phyloP scores from a whole-genome alignment of 2,329 filamentous ascomycete genomes.

The Truncatella angustata region DNA sequence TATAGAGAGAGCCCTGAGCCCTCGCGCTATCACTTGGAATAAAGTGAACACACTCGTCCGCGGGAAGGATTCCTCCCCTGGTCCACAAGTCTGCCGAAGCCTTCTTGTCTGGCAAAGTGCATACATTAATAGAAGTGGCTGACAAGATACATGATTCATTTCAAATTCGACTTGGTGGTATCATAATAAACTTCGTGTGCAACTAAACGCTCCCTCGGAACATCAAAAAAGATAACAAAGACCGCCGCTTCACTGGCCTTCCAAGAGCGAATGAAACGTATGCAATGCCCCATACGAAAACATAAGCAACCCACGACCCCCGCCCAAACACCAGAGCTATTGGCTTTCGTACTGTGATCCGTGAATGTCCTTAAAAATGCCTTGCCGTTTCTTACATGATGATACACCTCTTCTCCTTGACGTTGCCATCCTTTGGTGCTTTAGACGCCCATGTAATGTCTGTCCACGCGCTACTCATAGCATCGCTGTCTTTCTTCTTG shows the following conservation, averaged over 20 bases:
- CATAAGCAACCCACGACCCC: background rate
- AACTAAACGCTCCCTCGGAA: background rate
- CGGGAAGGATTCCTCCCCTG: no score
- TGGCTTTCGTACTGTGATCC: no score
- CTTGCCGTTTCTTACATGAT: slow-evolving; percentile 44
- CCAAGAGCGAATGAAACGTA: background rate
- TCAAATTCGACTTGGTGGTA: background rate
- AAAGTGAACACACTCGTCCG: no score
- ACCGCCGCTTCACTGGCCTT: background rate
- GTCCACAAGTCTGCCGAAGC: no score
- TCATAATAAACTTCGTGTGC: background rate
- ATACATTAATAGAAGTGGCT: no score
- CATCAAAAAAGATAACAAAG: background rate
- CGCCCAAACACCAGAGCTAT: background rate
- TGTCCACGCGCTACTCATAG: slow-evolving; percentile 50
- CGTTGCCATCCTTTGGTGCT: slow-evolving; percentile 24
- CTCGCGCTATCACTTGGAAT: no score
- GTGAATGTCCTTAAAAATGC: no score
- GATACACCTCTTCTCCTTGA: slow-evolving; percentile 45
- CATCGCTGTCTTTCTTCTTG: slow-evolving; percentile 37
- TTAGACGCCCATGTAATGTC: slow-evolving; percentile 39
- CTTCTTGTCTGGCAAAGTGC: no score
- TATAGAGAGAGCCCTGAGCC: no score
- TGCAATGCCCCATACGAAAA: background rate
- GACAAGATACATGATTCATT: no score